Conservation (phyloP, 1,284 basidiomycete genomes). For the Bondarzewia mesenterica region DNA sequence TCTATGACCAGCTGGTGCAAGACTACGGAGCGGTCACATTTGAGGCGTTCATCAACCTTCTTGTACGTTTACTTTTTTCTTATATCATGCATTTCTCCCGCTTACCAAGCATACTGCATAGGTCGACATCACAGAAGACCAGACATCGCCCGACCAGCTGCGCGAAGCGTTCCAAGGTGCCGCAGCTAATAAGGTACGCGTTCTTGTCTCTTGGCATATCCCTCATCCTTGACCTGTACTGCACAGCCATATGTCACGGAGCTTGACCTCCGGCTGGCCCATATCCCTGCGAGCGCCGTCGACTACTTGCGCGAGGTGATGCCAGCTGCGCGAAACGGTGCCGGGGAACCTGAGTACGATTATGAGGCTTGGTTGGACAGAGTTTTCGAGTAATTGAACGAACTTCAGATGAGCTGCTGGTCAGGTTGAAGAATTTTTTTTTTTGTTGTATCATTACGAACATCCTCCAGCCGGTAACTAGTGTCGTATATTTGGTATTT, state of each 20-base stretch:
- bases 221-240: constrained; percentile 4
- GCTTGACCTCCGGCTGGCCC: constrained; percentile 84
- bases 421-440: not conserved
- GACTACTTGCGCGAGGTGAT: constrained; percentile 79
- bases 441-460: not conserved
- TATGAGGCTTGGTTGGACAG: constrained; percentile 74
- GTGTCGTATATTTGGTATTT: too few relatives aligned
- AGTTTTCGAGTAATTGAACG: constrained; percentile 65
- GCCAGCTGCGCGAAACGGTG: constrained; percentile 44
- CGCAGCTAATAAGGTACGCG: constrained; percentile 76
- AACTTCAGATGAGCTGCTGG: not conserved
- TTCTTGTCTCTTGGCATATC: constrained; percentile 3
- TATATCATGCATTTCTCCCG: not conserved
- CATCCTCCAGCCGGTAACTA: too few relatives aligned
- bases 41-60: constrained; percentile 90
- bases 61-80: constrained; percentile 39
- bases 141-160: constrained; percentile 88
- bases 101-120: constrained; percentile 23
- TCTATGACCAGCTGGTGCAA: constrained; percentile 77
- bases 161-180: constrained; percentile 91
- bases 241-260: constrained; percentile 87
- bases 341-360: constrained; percentile 63
- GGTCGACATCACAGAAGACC: constrained; percentile 95
- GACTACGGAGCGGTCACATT: constrained; percentile 89
- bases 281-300: constrained; percentile 71